Evolutionary conservation across 495 filamentous ascomycete species (phyloP), one percentile per base, ranked within the genome.

Genomic region (Trichoderma asperelloides): DNA sequence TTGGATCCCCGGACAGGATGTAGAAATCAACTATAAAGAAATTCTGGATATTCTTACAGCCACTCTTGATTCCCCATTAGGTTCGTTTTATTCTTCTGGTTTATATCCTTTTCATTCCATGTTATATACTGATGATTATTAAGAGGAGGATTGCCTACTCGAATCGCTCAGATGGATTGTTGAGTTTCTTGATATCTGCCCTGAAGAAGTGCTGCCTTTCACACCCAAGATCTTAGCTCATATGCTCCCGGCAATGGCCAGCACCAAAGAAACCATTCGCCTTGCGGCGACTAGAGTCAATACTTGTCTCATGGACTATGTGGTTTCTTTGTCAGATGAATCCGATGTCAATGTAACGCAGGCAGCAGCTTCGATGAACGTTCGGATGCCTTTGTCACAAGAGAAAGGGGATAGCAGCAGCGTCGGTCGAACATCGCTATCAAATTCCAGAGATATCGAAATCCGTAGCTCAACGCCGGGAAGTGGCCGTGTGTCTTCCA

Each of bases 1-100:
- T 69, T 99, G 93, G 93, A 86, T 98, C 25, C 96, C 96, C 0
- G 96, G 96, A 3, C 95, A 98, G 79, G 96, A 99, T 77, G 92
- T 98, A 5, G 89, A 95, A 65, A 90, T 99, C 65, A 94, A 98
- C 76, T 88, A 96, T 76, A 88, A 90, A 65, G 92, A 88, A 71
- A 95, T 98, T 47, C 78, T 99, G 47, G 90, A 96, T 70, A 97
- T 98, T 30, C 78, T 99, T 63, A 93, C 97, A 11, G 87, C 87
- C 16, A 97, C 96, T 71, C 84, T 98, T 37, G 89, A 97, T 72
- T 91, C 93, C 21, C 86, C 89, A 41, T 84, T 88, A 70, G 89
- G 91, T 92, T 82, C 73, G 80, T 71, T 28, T 27, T 65, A 7
- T 30, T 0, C 40, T 27, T 62, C 45, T 63, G 30, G 27, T 45